phyloP scores from a whole-genome alignment of 768 basidiomycete species.

The Lentinula boryana region DNA sequence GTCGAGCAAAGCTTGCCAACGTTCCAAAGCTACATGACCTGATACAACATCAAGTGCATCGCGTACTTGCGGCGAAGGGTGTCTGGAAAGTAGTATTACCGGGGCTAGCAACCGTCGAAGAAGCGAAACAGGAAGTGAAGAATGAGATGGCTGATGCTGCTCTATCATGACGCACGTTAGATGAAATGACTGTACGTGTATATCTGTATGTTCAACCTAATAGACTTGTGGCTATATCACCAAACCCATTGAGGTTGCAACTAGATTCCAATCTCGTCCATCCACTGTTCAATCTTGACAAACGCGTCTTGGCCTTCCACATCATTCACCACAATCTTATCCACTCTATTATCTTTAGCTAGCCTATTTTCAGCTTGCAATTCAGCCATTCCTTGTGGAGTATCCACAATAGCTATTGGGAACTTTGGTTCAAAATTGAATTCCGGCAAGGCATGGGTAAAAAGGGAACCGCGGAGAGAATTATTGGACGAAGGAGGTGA shows the following conservation, averaged over 20 bases:
- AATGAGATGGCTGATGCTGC: conserved; percentile 24
- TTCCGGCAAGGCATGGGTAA: conserved; percentile 36
- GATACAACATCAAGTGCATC: conserved; percentile 78
- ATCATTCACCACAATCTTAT: conserved; percentile 26
- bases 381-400: conserved; percentile 22
- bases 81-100: conserved; percentile 69
- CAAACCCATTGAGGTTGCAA: background rate
- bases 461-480: conserved; percentile 19
- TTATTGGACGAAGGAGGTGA: conserved; percentile 44
- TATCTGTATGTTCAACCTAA: conserved; percentile 1
- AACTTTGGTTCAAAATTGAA: conserved; percentile 61
- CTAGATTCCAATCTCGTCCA: conserved; percentile 49
- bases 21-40: conserved; percentile 97
- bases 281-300: conserved; percentile 42
- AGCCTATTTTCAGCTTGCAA: conserved; percentile 35
- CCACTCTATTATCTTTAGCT: conserved; percentile 31
- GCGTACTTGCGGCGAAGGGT: conserved; percentile 49
- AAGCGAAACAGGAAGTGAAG: conserved; percentile 29
- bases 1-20: conserved; percentile 94
- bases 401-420: conserved; percentile 48
- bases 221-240: background rate
- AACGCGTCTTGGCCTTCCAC: conserved; percentile 32
- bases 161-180: conserved; percentile 4
- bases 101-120: conserved; percentile 40
- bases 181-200: conserved; percentile 1